Evolutionary conservation across 164 flowering plant genomes (phyloP), one percentile per base, ranked within the genome.

Genomic region (Liquidambar formosana): DNA sequence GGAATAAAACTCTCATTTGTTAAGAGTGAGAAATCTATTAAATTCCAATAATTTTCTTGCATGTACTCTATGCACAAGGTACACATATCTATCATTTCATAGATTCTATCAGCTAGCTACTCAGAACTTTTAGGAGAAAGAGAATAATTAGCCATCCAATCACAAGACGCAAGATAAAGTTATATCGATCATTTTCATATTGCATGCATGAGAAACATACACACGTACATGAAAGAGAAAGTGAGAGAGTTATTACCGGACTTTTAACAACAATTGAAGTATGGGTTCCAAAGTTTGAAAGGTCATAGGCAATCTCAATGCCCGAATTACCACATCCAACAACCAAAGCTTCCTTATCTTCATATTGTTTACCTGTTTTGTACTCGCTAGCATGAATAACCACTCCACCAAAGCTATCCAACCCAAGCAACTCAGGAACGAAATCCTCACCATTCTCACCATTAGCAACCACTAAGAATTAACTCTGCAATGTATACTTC

Each of bases 261-360:
- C 72, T 84, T 19, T 90, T 54, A 43, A 85, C 73, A 18, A 84
- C 84, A 43, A 90, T 79, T 23, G 86, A 85, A 26, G 91, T 69
- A 3, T 69, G 33, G 5, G 84, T 90, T 4, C 85, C 85, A 43
- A 46, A 64, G 44, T 76, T 70, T 0, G 81, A 75, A 0, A 88
- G 71, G 71, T 90, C 96, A 28, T 74, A 70, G 1, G 84, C 78
- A 27, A 90, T 84, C 63, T 90, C 96, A 89, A 87, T 85, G 3
- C 91, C 95, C 0, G 95, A 90, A 48, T 90, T 90, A 6, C 95
- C 95, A 69, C 79, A 49, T 2, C 93, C 96, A 22, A 85, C 86
- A 9, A 90, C 93, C 79, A 87, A 75, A 53, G 85, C 93, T 4
- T 69, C 72, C 63, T 81, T 79, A 1, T 46, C 74, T 5, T 22